Conservation (phyloP, 768 basidiomycete species). For the Myochromella boudieri region DNA sequence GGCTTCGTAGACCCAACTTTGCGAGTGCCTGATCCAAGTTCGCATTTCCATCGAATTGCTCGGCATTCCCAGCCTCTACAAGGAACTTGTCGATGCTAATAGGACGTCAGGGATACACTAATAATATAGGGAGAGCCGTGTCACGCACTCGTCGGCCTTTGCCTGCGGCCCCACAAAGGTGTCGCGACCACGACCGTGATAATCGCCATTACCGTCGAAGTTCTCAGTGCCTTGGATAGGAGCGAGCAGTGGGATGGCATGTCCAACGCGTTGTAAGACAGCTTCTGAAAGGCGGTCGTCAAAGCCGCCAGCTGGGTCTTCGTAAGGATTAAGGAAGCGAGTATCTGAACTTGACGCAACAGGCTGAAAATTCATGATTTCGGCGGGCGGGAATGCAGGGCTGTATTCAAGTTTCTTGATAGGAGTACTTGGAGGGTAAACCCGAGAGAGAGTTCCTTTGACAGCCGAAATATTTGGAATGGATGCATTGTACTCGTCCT, state of each 20-base stretch:
- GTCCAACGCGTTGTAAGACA: slow-evolving; percentile 9
- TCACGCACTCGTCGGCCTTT: slow-evolving; percentile 48
- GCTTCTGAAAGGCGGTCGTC: slow-evolving; percentile 15
- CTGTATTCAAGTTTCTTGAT: too few species aligned
- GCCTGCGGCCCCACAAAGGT: slow-evolving; percentile 45
- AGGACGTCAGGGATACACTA: not conserved
- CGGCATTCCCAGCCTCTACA: slow-evolving; percentile 53
- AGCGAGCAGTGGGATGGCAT: slow-evolving; percentile 20
- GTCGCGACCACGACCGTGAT: slow-evolving; percentile 45
- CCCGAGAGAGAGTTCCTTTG: slow-evolving; percentile 5
- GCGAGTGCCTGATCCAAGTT: slow-evolving; percentile 57
- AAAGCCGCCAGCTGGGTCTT: slow-evolving; percentile 11
- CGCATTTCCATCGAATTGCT: slow-evolving; percentile 57
- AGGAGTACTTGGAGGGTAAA: not conserved
- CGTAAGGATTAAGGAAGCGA: not conserved
- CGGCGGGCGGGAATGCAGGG: too few species aligned
- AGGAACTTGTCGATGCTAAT: slow-evolving; percentile 55
- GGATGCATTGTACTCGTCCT: slow-evolving; percentile 13
- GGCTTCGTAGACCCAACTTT: slow-evolving; percentile 47
- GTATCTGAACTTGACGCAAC: slow-evolving; percentile 22
- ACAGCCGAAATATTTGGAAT: slow-evolving; percentile 14
- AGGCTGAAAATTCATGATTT: not conserved
- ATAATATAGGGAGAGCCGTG: not conserved
- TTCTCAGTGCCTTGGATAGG: slow-evolving; percentile 27
- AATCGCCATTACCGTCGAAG: slow-evolving; percentile 45